Percentiles rank a stretch among this genome's conserved stretches.
phyloP scores from a whole-genome alignment of 2,329 filamentous ascomycete species.

The Verticillium nubilum region DNA sequence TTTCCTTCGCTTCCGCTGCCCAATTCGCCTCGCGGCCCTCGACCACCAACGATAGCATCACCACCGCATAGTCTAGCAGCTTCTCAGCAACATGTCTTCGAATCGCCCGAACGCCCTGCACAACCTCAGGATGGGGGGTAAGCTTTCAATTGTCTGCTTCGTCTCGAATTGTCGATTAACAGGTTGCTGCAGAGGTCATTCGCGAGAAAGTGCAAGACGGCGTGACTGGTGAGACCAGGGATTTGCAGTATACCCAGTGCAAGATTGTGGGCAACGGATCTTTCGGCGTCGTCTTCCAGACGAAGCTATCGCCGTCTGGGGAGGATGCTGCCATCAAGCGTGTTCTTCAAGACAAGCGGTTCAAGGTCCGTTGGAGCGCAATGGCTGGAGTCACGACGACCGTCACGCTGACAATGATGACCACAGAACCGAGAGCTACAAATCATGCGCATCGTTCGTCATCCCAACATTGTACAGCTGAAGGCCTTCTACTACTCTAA shows the following conservation, averaged over 20 bases:
- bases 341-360: conserved; percentile 97
- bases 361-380: conserved; percentile 73
- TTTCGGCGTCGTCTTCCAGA: conserved; percentile 98
- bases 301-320: conserved; percentile 93
- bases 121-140: conserved; percentile 93
- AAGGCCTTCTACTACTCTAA: conserved; percentile 99
- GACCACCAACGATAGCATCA: neutral
- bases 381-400: neutral
- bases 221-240: conserved; percentile 90
- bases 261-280: conserved; percentile 99
- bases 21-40: conserved; percentile 5
- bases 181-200: conserved; percentile 69
- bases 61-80: neutral
- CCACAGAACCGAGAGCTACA: conserved; percentile 92
- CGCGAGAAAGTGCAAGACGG: conserved; percentile 99
- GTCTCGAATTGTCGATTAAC: neutral
- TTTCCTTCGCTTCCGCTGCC: neutral
- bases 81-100: conserved; percentile 64
- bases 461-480: conserved; percentile 97
- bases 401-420: neutral
- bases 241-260: conserved; percentile 97
- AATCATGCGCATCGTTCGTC: conserved; percentile 98
- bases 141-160: conserved; percentile 32
- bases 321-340: conserved; percentile 99
- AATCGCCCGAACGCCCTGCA: conserved; percentile 87